Conservation (phyloP, 1,284 basidiomycete species). For the Moniliella sp. region DNA sequence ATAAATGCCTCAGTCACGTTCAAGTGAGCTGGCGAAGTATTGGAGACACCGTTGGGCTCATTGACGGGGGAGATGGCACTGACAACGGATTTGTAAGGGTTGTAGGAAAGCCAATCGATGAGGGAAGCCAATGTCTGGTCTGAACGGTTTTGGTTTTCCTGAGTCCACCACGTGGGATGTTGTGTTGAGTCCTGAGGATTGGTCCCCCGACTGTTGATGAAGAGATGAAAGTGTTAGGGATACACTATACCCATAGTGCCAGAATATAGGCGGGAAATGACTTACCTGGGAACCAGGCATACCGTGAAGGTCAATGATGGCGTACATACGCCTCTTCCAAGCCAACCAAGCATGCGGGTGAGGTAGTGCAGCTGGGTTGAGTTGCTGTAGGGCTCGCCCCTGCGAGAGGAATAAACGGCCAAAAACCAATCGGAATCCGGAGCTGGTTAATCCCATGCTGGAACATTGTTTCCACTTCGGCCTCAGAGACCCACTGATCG, state of each 20-base stretch:
- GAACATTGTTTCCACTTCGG: conserved; percentile 31
- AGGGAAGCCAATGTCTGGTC: too few relatives aligned
- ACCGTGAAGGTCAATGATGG: conserved; percentile 36
- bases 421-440: conserved; percentile 35
- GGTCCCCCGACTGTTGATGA: too few relatives aligned
- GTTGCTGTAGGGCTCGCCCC: conserved; percentile 16
- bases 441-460: conserved; percentile 28
- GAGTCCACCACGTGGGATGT: conserved; percentile 12
- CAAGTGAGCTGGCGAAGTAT: conserved; percentile 4
- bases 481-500: conserved; percentile 34
- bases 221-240: too few relatives aligned
- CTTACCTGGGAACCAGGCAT: conserved; percentile 37
- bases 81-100: conserved; percentile 6
- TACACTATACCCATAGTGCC: too few relatives aligned
- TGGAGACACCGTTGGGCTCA: conserved; percentile 12
- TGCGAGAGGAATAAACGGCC: conserved; percentile 19
- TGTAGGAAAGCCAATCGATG: too few relatives aligned
- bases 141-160: conserved; percentile 15
- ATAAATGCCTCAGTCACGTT: conserved; percentile 8
- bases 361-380: conserved; percentile 16
- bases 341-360: conserved; percentile 19
- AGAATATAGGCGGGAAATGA: too few relatives aligned
- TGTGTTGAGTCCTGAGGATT: too few relatives aligned
- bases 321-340: conserved; percentile 34
- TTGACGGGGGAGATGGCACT: conserved; percentile 19